Base-by-base conservation (phyloP, 768 basidiomycete genomes). In the Lactarius evosmus region DNA sequence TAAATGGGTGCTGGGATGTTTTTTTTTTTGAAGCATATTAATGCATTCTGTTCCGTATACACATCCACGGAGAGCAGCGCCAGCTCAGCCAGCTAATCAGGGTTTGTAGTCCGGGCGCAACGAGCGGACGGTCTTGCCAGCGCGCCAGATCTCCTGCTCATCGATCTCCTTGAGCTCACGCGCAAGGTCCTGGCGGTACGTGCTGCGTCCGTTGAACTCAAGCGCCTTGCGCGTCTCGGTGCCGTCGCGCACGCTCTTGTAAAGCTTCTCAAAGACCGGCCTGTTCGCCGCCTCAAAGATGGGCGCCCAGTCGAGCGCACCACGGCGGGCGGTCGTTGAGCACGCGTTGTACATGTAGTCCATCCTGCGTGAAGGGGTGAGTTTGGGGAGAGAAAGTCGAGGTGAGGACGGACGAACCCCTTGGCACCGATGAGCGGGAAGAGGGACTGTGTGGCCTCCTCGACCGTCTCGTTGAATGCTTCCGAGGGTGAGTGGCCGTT, bases 281-380 rank as follows among this genome's bases (percentile, higher is more conserved):
- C 88, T 70, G 80, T 98, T 98, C 67, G 95, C 87, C 78, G 91
- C 88, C 78, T 96, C 94, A 74, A 95, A 95, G 77, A 97, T 79
- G 66, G 95, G 95, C 14, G 96, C 95, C 97, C 97, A 98, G 83
- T 98, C 97, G 68, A 97, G 91, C 49, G 96, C 97, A 72, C 97
- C 97, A 67, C 97, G 96, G 71, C 96, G 94, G 57, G 97, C 97
- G 55, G 97, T 98, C 70, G 96, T 98, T 34, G 97, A 98, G 82
- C 97, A 99, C 52, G 97, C 96, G 74, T 90, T 89, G 85, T 88
- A 98, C 95, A 98, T 98, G 85, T 97, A 96, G 79, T 98, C 95
- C 95, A 95, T 90, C 61, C 95, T 95, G 74, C 34, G 9, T 56
- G 6, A 40, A 58, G 34, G 44, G 27, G 57, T 7, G 29, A 14